Evolutionary conservation across 2,329 filamentous ascomycete genomes (phyloP).

Genomic region (Hymenoscyphus linearis): DNA sequence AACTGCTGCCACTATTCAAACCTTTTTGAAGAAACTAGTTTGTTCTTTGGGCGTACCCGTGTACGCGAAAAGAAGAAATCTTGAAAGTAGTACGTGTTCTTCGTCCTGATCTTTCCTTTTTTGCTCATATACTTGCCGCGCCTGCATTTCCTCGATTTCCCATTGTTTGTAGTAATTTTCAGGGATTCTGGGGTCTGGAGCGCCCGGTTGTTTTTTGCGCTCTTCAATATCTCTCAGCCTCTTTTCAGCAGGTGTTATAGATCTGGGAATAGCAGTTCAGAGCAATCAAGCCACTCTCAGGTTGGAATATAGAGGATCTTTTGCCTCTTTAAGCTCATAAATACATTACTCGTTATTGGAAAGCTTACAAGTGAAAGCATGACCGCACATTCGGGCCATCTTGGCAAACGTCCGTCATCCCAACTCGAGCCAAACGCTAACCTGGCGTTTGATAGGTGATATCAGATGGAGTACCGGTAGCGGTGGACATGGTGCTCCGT

Average conservation of each 20-base stretch:
- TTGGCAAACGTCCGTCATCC: not conserved
- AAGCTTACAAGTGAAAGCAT: not conserved
- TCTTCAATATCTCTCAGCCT: not conserved
- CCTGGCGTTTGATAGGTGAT: not conserved
- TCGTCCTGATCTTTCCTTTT: not conserved
- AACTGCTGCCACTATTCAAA: too few relatives aligned
- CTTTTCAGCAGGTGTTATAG: not conserved
- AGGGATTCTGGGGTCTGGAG: not conserved
- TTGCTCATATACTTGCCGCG: not conserved
- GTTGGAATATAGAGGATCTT: not conserved
- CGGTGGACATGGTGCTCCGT: too few relatives aligned
- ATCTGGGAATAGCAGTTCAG: not conserved
- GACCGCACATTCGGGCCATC: not conserved
- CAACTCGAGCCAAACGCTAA: not conserved
- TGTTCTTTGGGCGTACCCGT: too few relatives aligned
- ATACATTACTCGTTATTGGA: not conserved
- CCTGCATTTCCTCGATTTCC: conserved; percentile 13
- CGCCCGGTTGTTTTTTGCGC: not conserved
- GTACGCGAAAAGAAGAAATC: too few relatives aligned
- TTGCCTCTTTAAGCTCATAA: not conserved
- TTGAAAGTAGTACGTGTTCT: too few relatives aligned
- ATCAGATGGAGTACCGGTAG: too few relatives aligned
- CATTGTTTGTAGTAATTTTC: conserved; percentile 19
- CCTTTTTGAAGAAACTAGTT: too few relatives aligned
- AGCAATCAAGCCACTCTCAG: too few relatives aligned